Evolutionary conservation across 2,329 filamentous ascomycete species (phyloP).

Genomic region (Aspergillus calidoustus): DNA sequence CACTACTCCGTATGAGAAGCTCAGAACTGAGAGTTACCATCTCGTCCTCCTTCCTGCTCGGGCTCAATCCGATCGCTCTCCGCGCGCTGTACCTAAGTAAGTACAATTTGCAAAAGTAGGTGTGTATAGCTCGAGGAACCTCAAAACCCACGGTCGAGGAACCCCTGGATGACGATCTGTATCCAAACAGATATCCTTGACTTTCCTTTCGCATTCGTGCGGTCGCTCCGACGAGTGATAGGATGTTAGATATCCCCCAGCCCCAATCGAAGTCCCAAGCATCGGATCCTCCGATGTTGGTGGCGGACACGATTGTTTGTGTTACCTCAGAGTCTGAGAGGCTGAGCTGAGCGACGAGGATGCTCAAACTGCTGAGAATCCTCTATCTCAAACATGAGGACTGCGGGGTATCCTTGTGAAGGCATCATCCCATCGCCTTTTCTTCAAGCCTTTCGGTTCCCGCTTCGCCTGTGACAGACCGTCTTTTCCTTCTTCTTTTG

Average conservation of each 20-base stretch:
- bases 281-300: slow-evolving; percentile 2
- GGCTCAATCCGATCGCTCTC: too few species aligned
- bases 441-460: not conserved
- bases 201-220: slow-evolving; percentile 2
- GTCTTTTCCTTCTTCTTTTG: slow-evolving; percentile 1
- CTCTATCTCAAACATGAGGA: not conserved
- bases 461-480: not conserved
- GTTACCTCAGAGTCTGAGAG: slow-evolving; percentile 9
- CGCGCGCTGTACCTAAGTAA: too few species aligned
- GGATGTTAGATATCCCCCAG: not conserved
- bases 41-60: not conserved
- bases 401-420: slow-evolving; percentile 16
- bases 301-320: slow-evolving; percentile 13
- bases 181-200: not conserved
- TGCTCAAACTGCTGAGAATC: not conserved
- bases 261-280: slow-evolving; percentile 5
- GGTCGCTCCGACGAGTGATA: not conserved
- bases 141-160: not conserved
- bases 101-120: not conserved
- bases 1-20: not conserved
- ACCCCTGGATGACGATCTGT: not conserved
- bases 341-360: slow-evolving; percentile 12
- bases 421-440: not conserved
- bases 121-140: not conserved
- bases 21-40: not conserved